phyloP scores from a whole-genome alignment of 352 stramenopile species.

The Globisporangium spiculum region DNA sequence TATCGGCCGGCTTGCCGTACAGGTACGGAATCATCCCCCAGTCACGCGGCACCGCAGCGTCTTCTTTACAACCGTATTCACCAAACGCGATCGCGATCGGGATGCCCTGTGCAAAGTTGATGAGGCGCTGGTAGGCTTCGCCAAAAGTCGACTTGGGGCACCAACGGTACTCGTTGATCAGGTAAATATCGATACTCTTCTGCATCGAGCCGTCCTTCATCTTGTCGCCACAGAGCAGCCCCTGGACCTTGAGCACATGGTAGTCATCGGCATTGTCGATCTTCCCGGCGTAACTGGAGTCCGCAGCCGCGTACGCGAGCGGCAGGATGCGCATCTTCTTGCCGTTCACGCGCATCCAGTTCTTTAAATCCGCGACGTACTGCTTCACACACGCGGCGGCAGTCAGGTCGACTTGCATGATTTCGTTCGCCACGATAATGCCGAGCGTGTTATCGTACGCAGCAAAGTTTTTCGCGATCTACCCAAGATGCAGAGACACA shows the following conservation, averaged over 20 bases:
- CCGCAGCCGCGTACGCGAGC: constrained; percentile 76
- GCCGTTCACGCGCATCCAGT: constrained; percentile 85
- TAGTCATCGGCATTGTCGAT: constrained; percentile 74
- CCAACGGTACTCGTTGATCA: constrained; percentile 90
- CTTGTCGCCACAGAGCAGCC: constrained; percentile 78
- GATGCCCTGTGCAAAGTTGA: constrained; percentile 69
- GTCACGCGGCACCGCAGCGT: constrained; percentile 36
- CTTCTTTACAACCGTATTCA: constrained; percentile 79
- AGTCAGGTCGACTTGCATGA: constrained; percentile 80
- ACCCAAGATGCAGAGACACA: not conserved
- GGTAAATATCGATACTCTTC: constrained; percentile 85
- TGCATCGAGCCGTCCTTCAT: constrained; percentile 80
- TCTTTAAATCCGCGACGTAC: constrained; percentile 83
- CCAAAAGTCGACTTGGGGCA: constrained; percentile 67
- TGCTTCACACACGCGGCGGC: constrained; percentile 79
- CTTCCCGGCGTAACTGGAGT: constrained; percentile 62
- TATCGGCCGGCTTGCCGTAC: constrained; percentile 64
- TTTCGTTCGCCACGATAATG: constrained; percentile 85
- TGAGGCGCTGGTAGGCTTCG: constrained; percentile 69
- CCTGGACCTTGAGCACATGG: constrained; percentile 80
- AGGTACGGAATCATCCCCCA: constrained; percentile 84
- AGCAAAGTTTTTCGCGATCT: constrained; percentile 87
- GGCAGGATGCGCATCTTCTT: constrained; percentile 80
- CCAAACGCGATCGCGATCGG: constrained; percentile 80
- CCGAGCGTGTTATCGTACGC: constrained; percentile 86